Conservation (phyloP, 2,329 filamentous ascomycete species). For the Chalara sp. region DNA sequence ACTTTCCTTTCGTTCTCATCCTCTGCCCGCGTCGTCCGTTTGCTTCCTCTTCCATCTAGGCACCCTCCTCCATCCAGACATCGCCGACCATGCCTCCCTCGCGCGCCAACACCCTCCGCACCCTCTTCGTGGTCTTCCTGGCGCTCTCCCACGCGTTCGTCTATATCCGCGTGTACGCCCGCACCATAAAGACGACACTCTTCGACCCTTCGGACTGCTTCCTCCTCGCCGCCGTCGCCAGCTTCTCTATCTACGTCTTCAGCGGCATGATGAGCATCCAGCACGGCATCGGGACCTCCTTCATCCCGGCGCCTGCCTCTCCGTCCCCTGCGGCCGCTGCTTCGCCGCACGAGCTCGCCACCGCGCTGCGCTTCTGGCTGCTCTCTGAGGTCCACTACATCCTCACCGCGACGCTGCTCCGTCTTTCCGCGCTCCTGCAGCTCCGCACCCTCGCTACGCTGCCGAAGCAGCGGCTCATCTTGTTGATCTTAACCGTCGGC, state of each 20-base stretch:
- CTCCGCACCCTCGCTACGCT: slow-evolving; percentile 7
- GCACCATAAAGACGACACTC: neutral
- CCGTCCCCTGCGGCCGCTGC: too few species aligned
- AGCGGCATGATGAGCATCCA: slow-evolving; percentile 1
- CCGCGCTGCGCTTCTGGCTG: slow-evolving; percentile 4
- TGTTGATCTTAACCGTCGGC: neutral
- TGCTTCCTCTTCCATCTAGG: too few species aligned
- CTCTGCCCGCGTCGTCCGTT: too few species aligned
- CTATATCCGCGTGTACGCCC: neutral
- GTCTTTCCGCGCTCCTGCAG: slow-evolving; percentile 32
- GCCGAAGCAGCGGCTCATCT: neutral
- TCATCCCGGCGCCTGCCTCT: neutral
- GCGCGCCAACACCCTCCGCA: neutral
- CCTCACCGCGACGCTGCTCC: slow-evolving; percentile 32
- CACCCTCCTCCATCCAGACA: too few species aligned
- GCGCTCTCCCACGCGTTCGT: neutral
- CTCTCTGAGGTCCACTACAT: slow-evolving; percentile 27
- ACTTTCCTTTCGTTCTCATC: too few species aligned
- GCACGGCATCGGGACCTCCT: slow-evolving; percentile 1
- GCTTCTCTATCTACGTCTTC: slow-evolving; percentile 2
- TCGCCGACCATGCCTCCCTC: neutral
- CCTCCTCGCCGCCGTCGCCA: slow-evolving; percentile 4
- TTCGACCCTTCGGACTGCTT: slow-evolving; percentile 6
- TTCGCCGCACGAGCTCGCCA: neutral
- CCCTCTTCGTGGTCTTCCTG: neutral